A percentile compares a stretch with the other conserved stretches of the same genome.
phyloP scores from a whole-genome alignment of 1,284 basidiomycete species.

The Macrocystidia cucumis region DNA sequence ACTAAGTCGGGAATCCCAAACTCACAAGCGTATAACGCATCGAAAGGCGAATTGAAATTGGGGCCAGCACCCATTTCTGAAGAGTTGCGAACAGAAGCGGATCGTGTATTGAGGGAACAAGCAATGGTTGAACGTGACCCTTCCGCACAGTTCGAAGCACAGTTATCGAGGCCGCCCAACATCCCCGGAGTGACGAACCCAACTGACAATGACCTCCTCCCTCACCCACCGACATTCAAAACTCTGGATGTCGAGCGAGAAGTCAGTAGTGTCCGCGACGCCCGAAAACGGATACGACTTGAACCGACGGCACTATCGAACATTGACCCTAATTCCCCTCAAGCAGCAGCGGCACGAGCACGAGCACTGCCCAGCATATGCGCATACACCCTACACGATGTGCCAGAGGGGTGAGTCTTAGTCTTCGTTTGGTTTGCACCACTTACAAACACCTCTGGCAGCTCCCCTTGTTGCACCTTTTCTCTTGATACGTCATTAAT shows the following conservation, averaged over 20 bases:
- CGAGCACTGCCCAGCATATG: conserved; percentile 84
- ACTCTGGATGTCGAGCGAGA: conserved; percentile 88
- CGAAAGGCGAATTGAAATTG: conserved; percentile 74
- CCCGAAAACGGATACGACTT: conserved; percentile 81
- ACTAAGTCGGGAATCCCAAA: conserved; percentile 34
- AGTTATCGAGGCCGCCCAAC: conserved; percentile 38
- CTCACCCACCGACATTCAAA: conserved; percentile 77
- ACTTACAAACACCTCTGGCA: conserved; percentile 21
- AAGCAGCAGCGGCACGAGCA: conserved; percentile 45
- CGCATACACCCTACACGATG: conserved; percentile 88
- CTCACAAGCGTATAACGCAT: conserved; percentile 66
- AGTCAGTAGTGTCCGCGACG: conserved; percentile 86
- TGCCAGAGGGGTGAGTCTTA: conserved; percentile 73
- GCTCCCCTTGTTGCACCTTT: conserved; percentile 83
- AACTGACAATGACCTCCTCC: conserved; percentile 67
- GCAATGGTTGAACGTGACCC: conserved; percentile 65
- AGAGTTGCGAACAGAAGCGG: conserved; percentile 73
- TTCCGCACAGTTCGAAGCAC: conserved; percentile 54
- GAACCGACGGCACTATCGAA: conserved; percentile 62
- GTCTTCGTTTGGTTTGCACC: conserved; percentile 2
- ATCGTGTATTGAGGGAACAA: conserved; percentile 66
- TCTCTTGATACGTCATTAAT: conserved; percentile 91
- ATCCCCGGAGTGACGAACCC: conserved; percentile 54
- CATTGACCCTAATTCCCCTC: conserved; percentile 49
- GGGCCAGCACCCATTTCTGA: conserved; percentile 75